Evolutionary conservation across 306 rosid species (phyloP).

Genomic region (Cajanus cajan): DNA sequence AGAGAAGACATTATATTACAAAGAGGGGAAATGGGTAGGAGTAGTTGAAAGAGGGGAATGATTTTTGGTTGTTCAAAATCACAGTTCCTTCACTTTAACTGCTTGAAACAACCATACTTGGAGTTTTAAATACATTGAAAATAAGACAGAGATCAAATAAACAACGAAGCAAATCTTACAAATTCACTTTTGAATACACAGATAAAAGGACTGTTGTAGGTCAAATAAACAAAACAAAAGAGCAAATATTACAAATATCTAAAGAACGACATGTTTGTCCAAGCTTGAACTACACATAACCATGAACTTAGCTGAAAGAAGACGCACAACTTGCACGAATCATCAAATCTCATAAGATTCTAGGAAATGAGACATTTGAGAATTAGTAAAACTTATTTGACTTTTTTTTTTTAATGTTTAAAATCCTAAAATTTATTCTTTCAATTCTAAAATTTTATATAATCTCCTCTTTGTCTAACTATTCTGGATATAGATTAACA

Average conservation of each 20-base stretch:
- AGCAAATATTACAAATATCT: not conserved
- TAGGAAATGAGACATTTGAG: too few relatives aligned
- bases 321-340: not conserved
- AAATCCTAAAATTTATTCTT: too few relatives aligned
- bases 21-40: not conserved
- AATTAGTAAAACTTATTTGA: too few relatives aligned
- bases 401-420: too few relatives aligned
- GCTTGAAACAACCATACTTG: too few relatives aligned
- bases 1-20: not conserved
- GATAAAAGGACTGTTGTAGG: not conserved
- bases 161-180: not conserved
- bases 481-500: too few relatives aligned
- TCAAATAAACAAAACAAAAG: not conserved
- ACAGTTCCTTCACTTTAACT: not conserved
- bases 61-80: not conserved
- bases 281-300: not conserved
- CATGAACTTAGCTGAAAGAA: not conserved
- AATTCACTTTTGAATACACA: not conserved
- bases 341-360: too few relatives aligned
- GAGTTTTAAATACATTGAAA: not conserved
- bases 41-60: not conserved
- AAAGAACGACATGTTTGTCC: not conserved
- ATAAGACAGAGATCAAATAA: not conserved
- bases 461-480: too few relatives aligned
- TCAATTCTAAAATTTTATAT: too few relatives aligned